Evolutionary conservation across 306 rosid species (phyloP).

Genomic region (Begonia loranthoides): DNA sequence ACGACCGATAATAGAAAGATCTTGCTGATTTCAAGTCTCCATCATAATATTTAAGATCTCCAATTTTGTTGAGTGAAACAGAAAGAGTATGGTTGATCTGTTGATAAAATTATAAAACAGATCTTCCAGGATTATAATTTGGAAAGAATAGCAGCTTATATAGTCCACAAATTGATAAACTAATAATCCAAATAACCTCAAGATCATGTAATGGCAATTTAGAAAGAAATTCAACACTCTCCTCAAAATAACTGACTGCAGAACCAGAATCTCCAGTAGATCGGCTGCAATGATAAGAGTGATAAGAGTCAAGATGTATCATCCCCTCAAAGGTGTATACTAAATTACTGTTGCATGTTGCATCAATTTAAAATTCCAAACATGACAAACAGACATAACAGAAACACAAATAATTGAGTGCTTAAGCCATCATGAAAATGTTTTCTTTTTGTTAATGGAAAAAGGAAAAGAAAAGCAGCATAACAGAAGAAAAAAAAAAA

Average conservation of each 20-base stretch:
- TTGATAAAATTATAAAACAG: slow-evolving; percentile 2
- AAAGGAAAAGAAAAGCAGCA: too few relatives aligned
- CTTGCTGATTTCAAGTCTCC: slow-evolving; percentile 83
- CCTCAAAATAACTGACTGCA: slow-evolving; percentile 71
- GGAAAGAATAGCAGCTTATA: too few relatives aligned
- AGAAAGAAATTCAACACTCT: slow-evolving; percentile 77
- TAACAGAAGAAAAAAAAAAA: too few relatives aligned
- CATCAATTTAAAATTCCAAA: too few relatives aligned
- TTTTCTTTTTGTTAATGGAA: too few relatives aligned
- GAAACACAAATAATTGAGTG: too few relatives aligned
- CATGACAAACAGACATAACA: too few relatives aligned
- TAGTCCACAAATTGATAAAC: too few relatives aligned
- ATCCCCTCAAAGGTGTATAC: too few relatives aligned
- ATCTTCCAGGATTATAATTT: not conserved
- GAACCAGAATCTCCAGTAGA: slow-evolving; percentile 71
- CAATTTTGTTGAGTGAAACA: slow-evolving; percentile 92
- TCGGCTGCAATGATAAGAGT: slow-evolving; percentile 41
- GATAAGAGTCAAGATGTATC: too few relatives aligned
- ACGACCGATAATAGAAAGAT: slow-evolving; percentile 56
- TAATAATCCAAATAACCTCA: slow-evolving; percentile 39
- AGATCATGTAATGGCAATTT: slow-evolving; percentile 59
- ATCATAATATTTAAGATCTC: slow-evolving; percentile 85
- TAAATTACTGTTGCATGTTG: too few relatives aligned
- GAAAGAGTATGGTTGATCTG: slow-evolving; percentile 88
- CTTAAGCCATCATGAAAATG: too few relatives aligned